Evolutionary conservation across 805 yeast genomes (phyloP).

Genomic region (Ogataea chonburiensis): DNA sequence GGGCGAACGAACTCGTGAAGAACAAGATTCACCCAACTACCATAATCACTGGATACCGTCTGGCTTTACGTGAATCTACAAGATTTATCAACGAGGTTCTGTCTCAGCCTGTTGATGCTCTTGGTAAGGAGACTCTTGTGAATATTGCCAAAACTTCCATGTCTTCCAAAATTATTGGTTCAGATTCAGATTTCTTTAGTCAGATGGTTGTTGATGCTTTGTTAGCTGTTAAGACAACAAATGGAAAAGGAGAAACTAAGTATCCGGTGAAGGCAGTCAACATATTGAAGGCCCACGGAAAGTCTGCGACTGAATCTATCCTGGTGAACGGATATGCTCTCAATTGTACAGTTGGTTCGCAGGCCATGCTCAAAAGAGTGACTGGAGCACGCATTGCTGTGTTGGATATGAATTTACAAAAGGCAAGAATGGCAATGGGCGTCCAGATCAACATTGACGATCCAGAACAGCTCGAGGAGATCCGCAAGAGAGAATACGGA

Average conservation of each 20-base stretch:
- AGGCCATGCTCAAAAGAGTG: slow-evolving; percentile 84
- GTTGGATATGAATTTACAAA: slow-evolving; percentile 89
- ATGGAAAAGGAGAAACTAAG: slow-evolving; percentile 80
- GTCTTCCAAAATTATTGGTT: slow-evolving; percentile 94
- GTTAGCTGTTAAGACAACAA: slow-evolving; percentile 89
- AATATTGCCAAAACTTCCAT: slow-evolving; percentile 95
- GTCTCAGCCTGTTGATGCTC: slow-evolving; percentile 71
- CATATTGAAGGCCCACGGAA: slow-evolving; percentile 94
- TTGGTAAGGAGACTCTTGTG: slow-evolving; percentile 80
- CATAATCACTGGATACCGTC: slow-evolving; percentile 92
- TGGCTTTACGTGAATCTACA: slow-evolving; percentile 88
- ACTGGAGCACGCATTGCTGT: slow-evolving; percentile 79
- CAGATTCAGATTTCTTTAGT: slow-evolving; percentile 88
- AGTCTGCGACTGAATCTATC: slow-evolving; percentile 81
- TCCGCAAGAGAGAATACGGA: slow-evolving; percentile 84
- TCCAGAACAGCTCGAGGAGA: slow-evolving; percentile 88
- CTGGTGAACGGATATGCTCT: slow-evolving; percentile 92
- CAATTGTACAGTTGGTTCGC: slow-evolving; percentile 95
- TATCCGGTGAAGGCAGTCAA: slow-evolving; percentile 98
- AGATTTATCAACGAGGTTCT: slow-evolving; percentile 83
- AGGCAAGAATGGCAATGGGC: slow-evolving; percentile 97
- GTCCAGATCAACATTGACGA: slow-evolving; percentile 95
- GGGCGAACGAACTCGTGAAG: slow-evolving; percentile 91
- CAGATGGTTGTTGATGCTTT: slow-evolving; percentile 92
- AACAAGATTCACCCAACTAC: slow-evolving; percentile 97